Base-by-base conservation (phyloP, 352 stramenopile genomes). In the Phytophthora cactorum region DNA sequence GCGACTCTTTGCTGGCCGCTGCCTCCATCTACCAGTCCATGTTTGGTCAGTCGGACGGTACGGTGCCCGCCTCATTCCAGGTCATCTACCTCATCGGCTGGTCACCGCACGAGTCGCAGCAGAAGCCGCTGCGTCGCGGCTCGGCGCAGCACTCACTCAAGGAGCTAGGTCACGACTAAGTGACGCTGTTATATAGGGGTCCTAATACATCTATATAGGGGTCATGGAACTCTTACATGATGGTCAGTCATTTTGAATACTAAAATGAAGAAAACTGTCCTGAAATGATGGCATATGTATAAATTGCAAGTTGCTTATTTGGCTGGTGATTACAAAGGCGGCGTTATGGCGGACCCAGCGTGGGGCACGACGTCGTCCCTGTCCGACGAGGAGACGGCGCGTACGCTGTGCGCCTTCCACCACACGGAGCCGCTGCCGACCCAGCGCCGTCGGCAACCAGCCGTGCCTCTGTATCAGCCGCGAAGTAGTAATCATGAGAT, bases 51-150 rank as follows among this genome's bases (percentile, higher is more conserved):
- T 64, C 84, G 31, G 89, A 97, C 59, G 92, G 90, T 7, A 86
- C 85, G 2, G 86, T 99, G 12, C 87, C 95, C n/a, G 97, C 96
- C 10, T 98, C 96, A 0, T 98, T 98, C 61, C 94, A 99, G 77
- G 80, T 96, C 31, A 97, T 99, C 39, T 99, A 98, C 83, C 97
- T 98, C 63, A 99, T 99, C 77, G 97, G 97, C 45, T 99, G 97
- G 97, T 97, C 94, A 43, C 96, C 96, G 10, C 90, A 99, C 78
- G 83, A 90, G 25, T 98, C 91, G 32, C 97, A 99, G 77, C 97
- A 93, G 63, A 84, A 97, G 69, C 96, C 97, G 0, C 76, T 96
- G 68, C 81, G 80, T 52, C 85, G 91, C 7, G 93, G 92, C 17
- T 86, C 86, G 1, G 89, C 89, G 1, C 76, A 92, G 65, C 74